Base-by-base conservation (phyloP, 2,329 filamentous ascomycete genomes). In the Nigrospora sphaerica region DNA sequence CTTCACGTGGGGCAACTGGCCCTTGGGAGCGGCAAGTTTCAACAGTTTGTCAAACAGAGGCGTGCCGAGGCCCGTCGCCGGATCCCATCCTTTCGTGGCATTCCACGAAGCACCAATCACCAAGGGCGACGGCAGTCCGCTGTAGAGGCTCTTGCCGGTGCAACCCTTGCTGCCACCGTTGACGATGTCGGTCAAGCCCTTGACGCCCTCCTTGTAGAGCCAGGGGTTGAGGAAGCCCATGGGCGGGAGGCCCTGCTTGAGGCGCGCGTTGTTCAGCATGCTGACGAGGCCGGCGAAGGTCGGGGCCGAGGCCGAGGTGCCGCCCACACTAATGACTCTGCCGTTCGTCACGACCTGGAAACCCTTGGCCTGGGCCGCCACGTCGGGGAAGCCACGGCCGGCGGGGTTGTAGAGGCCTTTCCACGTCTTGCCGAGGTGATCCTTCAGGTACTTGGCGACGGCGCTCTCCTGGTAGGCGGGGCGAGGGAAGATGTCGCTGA, bases 171-270 rank as follows among this genome's bases (percentile, higher is more conserved):
- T 58, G 11, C 55, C 58, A 16, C 67, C 67, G 1, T 47, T 39
- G 2, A 61, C 59, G 39, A 71, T 64, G 49, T 72, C 69, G 0
- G 58, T 67, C n/a, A 70, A 56, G 9, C 56, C 54, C 18, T 17
- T 19, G 7, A 32, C 57, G 12, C 54, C 40, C 1, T 46, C 28
- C 12, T 37, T 44, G 54, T 83, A 83, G 14, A 84, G 62, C 74
- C 76, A 80, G 2, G 80, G 79, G 59, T 83, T 83, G 18, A 84
- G 60, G 55, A 81, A 83, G 1, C 80, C 80, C 54, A 84, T 62
- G 0, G 67, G 57, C 5, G 72, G 59, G 57, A 73, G 73, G 1
- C 78, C 77, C n/a, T 67, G 65, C n/a, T 73, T 65, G 40, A 85
- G 62, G 32, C 81, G 71, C 17, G 77, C 74, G 49, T 83, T 78